Percentiles rank a stretch among this genome's conserved stretches.
These are phyloP conservation scores for Neurospora sp. DNA, from an alignment of 495 filamentous ascomycete genomes.

Conservation along the genomic window DNA sequence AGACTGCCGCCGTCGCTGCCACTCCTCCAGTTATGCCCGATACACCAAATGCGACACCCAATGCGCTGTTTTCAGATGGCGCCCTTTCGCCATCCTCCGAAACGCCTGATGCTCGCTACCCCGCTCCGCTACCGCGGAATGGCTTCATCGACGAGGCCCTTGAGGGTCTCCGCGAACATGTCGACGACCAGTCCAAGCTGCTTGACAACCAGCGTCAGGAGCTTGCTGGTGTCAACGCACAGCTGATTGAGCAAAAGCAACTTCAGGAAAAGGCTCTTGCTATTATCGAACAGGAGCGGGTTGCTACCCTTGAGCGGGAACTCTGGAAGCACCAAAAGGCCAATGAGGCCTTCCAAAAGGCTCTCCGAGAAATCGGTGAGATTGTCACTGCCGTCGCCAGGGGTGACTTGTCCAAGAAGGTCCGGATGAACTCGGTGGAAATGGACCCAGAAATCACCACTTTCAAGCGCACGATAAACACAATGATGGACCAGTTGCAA, in stretches of 20 bases:
- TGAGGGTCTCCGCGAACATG: constrained; percentile 60
- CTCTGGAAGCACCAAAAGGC: constrained; percentile 94
- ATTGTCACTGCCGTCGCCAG: constrained; percentile 94
- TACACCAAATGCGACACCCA: constrained; percentile 48
- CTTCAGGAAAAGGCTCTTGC: constrained; percentile 52
- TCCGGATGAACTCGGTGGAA: constrained; percentile 88
- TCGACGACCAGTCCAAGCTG: constrained; percentile 68
- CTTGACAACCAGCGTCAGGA: constrained; percentile 65
- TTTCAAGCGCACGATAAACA: constrained; percentile 96
- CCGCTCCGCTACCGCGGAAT: constrained; percentile 21
- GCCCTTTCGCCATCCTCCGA: constrained; percentile 3
- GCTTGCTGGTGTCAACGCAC: constrained; percentile 57
- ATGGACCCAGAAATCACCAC: constrained; percentile 99
- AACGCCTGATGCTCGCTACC: constrained; percentile 8
- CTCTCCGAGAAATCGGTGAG: constrained; percentile 88
- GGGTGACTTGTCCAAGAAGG: constrained; percentile 96
- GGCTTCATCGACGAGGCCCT: constrained; percentile 55
- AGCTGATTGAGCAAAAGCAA: constrained; percentile 56
- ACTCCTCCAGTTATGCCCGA: constrained; percentile 44
- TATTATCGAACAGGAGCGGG: constrained; percentile 42
- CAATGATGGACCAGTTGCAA: constrained; percentile 98
- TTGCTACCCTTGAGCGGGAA: constrained; percentile 68
- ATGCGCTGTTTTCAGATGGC: constrained; percentile 44
- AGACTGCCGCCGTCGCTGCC: constrained; percentile 43
- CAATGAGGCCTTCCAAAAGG: constrained; percentile 98